Percentiles rank a stretch among this genome's conserved stretches.
phyloP scores from a whole-genome alignment of 352 stramenopile genomes.

The Phytophthora kernoviae region DNA sequence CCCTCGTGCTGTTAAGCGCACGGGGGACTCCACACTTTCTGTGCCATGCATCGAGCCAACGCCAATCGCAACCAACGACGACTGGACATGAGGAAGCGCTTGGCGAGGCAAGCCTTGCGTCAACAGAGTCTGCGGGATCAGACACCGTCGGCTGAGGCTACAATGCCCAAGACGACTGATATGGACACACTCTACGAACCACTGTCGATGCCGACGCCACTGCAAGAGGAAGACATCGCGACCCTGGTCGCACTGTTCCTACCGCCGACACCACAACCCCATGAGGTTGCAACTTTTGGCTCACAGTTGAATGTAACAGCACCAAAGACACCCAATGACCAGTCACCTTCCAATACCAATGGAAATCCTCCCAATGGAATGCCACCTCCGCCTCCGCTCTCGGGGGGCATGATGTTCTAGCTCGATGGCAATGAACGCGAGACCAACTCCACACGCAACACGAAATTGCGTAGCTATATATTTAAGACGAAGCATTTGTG shows the following conservation, averaged over 20 bases:
- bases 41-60: constrained; percentile 60
- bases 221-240: constrained; percentile 48
- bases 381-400: constrained; percentile 1
- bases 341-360: constrained; percentile 20
- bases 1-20: constrained; percentile 55
- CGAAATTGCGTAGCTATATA: constrained; percentile 37
- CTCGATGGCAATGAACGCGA: constrained; percentile 3
- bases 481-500: constrained; percentile 26
- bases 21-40: constrained; percentile 70
- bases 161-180: constrained; percentile 5
- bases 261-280: constrained; percentile 1
- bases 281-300: constrained; percentile 6
- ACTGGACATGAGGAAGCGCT: constrained; percentile 56
- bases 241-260: constrained; percentile 46
- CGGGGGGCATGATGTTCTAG: constrained; percentile 14
- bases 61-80: constrained; percentile 77
- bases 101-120: constrained; percentile 38
- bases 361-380: constrained; percentile 4
- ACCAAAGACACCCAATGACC: constrained; percentile 9
- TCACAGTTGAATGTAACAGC: neutral
- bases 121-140: constrained; percentile 2
- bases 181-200: constrained; percentile 35
- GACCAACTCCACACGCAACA: constrained; percentile 18
- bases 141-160: constrained; percentile 2
- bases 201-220: constrained; percentile 40